phyloP scores from a whole-genome alignment of 495 filamentous ascomycete species.

The Copromyces sp. region DNA sequence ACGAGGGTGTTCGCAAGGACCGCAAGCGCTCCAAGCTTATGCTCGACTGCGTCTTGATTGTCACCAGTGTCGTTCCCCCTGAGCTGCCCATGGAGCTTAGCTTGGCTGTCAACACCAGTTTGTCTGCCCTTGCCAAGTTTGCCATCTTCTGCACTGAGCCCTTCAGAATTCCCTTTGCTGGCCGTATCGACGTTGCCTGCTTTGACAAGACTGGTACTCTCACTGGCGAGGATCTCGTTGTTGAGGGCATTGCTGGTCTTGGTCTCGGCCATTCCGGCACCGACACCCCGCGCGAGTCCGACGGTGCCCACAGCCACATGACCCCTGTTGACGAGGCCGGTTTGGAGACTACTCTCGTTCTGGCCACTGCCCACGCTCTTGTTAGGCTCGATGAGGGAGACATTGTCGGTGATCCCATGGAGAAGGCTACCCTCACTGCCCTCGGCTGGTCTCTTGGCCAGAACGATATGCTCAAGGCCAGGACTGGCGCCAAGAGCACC shows the following conservation, averaged over 20 bases:
- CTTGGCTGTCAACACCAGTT: slow-evolving; percentile 95
- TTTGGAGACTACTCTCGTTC: slow-evolving; percentile 78
- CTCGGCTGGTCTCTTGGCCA: slow-evolving; percentile 86
- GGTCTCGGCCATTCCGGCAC: slow-evolving; percentile 55
- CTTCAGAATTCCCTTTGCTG: slow-evolving; percentile 97
- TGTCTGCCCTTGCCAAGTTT: slow-evolving; percentile 85
- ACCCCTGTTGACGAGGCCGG: slow-evolving; percentile 53
- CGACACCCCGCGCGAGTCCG: slow-evolving; percentile 53
- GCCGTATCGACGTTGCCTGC: slow-evolving; percentile 91
- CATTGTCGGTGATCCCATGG: slow-evolving; percentile 97
- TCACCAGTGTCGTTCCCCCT: slow-evolving; percentile 94
- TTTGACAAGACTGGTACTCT: slow-evolving; percentile 98
- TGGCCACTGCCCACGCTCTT: slow-evolving; percentile 90
- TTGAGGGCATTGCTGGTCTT: slow-evolving; percentile 92
- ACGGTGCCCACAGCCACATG: slow-evolving; percentile 69
- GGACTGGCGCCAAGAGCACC: slow-evolving; percentile 30
- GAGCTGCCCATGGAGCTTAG: slow-evolving; percentile 98
- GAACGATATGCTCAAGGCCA: slow-evolving; percentile 67
- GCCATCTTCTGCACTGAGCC: slow-evolving; percentile 99
- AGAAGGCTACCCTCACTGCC: slow-evolving; percentile 83
- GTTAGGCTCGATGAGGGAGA: slow-evolving; percentile 96
- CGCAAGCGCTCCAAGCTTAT: slow-evolving; percentile 95
- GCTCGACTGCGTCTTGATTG: slow-evolving; percentile 92
- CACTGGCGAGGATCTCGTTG: slow-evolving; percentile 93
- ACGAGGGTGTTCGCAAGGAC: slow-evolving; percentile 85